Conservation (phyloP, 768 basidiomycete species). For the Lentinula lateritia region DNA sequence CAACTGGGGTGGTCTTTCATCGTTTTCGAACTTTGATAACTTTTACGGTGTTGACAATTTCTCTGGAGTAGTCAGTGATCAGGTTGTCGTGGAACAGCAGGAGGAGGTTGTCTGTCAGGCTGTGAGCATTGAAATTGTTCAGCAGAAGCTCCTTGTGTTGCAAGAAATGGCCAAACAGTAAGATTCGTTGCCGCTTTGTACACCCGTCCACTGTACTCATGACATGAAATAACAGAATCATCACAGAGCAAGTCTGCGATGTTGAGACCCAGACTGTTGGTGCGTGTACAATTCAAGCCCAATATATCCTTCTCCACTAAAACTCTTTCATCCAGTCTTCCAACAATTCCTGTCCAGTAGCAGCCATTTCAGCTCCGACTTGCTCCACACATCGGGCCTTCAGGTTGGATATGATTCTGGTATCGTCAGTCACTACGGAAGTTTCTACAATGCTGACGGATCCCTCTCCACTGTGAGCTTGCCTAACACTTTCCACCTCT, state of each 20-base stretch:
- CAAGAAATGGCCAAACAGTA: slow-evolving; percentile 23
- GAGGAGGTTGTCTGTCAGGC: slow-evolving; percentile 13
- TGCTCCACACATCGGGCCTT: slow-evolving; percentile 13
- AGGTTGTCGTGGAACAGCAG: slow-evolving; percentile 17
- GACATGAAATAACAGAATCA: slow-evolving; percentile 11
- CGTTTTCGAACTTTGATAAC: slow-evolving; percentile 10
- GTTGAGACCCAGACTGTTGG: slow-evolving; percentile 24
- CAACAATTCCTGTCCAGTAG: slow-evolving; percentile 3
- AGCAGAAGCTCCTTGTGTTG: slow-evolving; percentile 22
- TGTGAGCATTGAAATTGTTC: slow-evolving; percentile 17
- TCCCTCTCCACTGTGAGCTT: slow-evolving; percentile 8
- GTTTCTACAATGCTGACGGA: slow-evolving; percentile 14
- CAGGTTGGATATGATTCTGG: slow-evolving; percentile 16
- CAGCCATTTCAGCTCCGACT: slow-evolving; percentile 15
- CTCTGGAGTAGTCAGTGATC: slow-evolving; percentile 9
- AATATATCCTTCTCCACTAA: neutral
- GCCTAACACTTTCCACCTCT: no score
- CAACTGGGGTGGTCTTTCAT: slow-evolving; percentile 13
- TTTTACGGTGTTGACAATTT: slow-evolving; percentile 16
- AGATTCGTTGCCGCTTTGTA: neutral
- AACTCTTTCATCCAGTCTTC: neutral
- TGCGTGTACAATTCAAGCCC: slow-evolving; percentile 7
- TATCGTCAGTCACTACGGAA: slow-evolving; percentile 11
- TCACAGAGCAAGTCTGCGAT: slow-evolving; percentile 24
- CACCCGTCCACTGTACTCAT: neutral